Evolutionary conservation across 352 stramenopile genomes (phyloP).

Genomic region (Pythium grandisporangium): DNA sequence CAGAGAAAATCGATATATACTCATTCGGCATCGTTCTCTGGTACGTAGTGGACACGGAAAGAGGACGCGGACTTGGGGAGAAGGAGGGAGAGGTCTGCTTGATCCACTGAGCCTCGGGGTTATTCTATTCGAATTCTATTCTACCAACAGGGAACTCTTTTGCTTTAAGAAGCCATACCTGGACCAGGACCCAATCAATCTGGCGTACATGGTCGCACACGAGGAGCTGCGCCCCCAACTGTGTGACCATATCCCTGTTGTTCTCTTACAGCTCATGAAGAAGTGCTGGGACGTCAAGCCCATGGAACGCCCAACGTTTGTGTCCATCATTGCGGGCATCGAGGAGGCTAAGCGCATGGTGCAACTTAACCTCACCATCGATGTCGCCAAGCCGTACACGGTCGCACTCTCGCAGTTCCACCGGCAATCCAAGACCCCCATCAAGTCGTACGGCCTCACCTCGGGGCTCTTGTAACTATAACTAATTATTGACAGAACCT

Average conservation of each 20-base stretch:
- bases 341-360: conserved; percentile 52
- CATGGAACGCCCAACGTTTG: conserved; percentile 44
- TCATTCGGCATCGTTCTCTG: conserved; percentile 80
- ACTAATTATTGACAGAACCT: too few relatives aligned
- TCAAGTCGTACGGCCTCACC: conserved; percentile 46
- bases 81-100: too few relatives aligned
- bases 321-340: conserved; percentile 41
- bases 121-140: neutral
- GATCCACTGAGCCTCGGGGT: neutral
- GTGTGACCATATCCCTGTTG: conserved; percentile 52
- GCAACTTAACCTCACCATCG: conserved; percentile 38
- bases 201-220: conserved; percentile 69
- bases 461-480: conserved; percentile 42
- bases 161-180: conserved; percentile 81
- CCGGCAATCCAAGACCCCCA: conserved; percentile 17
- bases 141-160: conserved; percentile 47
- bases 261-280: conserved; percentile 58
- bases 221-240: conserved; percentile 60
- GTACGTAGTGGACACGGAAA: too few relatives aligned
- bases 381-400: conserved; percentile 36
- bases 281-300: conserved; percentile 54
- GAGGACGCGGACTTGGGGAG: too few relatives aligned
- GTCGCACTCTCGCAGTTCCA: conserved; percentile 21
- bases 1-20: conserved; percentile 81
- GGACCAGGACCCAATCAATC: conserved; percentile 68